Conservation (phyloP, 192 early-diverging fungal species). For the Coemansia sp. region DNA sequence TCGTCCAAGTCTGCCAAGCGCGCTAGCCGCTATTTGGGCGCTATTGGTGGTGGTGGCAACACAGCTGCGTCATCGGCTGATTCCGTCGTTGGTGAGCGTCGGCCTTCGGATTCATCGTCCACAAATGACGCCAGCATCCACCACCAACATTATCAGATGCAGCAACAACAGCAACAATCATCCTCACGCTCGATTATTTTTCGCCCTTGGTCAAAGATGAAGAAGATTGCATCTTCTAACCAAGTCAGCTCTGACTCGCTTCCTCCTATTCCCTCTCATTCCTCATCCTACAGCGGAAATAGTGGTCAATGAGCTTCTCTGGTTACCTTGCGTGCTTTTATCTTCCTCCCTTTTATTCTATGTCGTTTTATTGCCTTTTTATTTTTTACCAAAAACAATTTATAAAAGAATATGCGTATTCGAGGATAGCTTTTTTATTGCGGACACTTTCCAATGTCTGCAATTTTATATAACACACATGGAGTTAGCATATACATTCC, state of each 20-base stretch:
- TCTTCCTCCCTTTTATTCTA: neutral
- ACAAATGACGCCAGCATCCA: constrained; percentile 3
- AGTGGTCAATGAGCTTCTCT: constrained; percentile 9
- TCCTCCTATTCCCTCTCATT: constrained; percentile 37
- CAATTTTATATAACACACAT: too few relatives aligned
- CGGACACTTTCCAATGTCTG: too few relatives aligned
- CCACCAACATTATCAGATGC: constrained; percentile 7
- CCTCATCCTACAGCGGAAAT: constrained; percentile 35
- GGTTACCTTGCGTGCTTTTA: neutral
- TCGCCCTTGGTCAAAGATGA: constrained; percentile 53
- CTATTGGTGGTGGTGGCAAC: constrained; percentile 8
- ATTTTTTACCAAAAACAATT: neutral
- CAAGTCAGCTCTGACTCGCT: constrained; percentile 36
- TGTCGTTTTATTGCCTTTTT: neutral
- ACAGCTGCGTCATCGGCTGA: constrained; percentile 5
- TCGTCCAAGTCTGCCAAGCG: constrained; percentile 29
- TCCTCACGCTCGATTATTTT: constrained; percentile 45
- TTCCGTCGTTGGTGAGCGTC: constrained; percentile 22
- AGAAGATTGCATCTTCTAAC: constrained; percentile 45
- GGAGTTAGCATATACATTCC: too few relatives aligned
- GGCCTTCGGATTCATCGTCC: constrained; percentile 38
- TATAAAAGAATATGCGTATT: too few relatives aligned
- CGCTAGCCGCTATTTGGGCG: constrained; percentile 31
- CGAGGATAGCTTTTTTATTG: too few relatives aligned
- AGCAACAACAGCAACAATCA: constrained; percentile 7